Evolutionary conservation across 495 filamentous ascomycete genomes (phyloP).

Genomic region (Neurospora tetrasperma): DNA sequence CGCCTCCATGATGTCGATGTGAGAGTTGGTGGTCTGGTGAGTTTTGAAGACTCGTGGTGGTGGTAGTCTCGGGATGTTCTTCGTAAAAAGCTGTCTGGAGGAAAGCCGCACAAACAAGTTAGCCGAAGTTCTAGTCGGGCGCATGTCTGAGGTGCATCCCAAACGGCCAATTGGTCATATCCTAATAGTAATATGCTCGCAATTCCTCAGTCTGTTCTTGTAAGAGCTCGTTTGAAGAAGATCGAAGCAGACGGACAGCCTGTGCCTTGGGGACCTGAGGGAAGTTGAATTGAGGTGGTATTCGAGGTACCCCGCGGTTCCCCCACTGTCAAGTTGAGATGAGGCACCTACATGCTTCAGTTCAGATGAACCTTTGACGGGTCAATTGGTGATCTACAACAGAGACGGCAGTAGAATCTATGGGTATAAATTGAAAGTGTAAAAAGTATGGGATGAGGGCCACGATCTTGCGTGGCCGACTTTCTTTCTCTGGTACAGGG

Average conservation of each 20-base stretch:
- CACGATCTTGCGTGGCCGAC: neutral
- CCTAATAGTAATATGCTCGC: neutral
- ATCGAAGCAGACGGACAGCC: neutral
- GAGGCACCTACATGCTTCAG: neutral
- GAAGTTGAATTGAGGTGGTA: neutral
- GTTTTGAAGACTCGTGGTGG: neutral
- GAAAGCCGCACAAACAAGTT: neutral
- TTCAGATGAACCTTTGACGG: neutral
- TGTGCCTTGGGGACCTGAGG: neutral
- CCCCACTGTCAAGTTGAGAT: neutral
- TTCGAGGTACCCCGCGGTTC: neutral
- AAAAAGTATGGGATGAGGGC: neutral
- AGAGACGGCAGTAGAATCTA: neutral
- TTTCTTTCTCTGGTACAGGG: neutral
- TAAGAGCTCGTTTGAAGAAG: neutral
- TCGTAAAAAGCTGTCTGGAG: neutral
- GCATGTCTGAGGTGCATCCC: neutral
- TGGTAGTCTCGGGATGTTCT: neutral
- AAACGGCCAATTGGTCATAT: neutral
- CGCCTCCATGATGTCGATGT: slow-evolving; percentile 25
- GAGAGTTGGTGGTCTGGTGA: neutral
- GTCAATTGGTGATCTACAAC: neutral
- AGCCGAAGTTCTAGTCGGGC: neutral
- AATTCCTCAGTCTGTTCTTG: neutral
- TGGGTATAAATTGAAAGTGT: neutral